Evolutionary conservation across 306 rosid genomes (phyloP), one percentile per base, ranked within the genome.

Genomic region (Fagus crenata): DNA sequence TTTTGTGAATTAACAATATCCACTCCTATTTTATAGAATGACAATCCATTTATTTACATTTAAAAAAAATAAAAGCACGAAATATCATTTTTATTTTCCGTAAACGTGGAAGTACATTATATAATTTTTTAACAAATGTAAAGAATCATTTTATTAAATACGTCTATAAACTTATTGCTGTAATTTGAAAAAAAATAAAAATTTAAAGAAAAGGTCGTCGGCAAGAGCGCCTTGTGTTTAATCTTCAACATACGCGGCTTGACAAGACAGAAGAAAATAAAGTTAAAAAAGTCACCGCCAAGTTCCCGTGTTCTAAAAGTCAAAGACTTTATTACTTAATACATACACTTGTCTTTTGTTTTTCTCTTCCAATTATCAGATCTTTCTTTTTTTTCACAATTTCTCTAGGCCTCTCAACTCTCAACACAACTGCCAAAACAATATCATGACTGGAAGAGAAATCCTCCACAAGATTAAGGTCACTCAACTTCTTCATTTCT

Each of bases 381-480:
- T n/a, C 14, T 61, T 22, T 14, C 73, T 18, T 63, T 37, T 71
- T 22, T 41, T 17, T 67, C 6, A 17, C 28, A 18, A 53, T 5
- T 7, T 49, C 51, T 68, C 78, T 80, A 56, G 37, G 46, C 67
- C 36, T 0, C 41, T 33, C 64, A 1, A 12, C 31, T 31, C 13
- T 9, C 7, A 33, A 72, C 42, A 71, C 14, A 63, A 74, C 82
- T 53, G 69, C 53, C 51, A 35, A 3, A 54, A 43, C 74, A 4
- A 42, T 69, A 75, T 12, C 81, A 84, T 81, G 86, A 63, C 33
- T 12, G 77, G 88, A 53, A 79, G 43, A 75, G 88, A 85, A 17
- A 82, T 85, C 86, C 81, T 85, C 59, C 80, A 85, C 5, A 75
- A 71, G 81, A 85, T 85, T 40, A 85, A 82, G 79, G 86, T 82